phyloP scores from a whole-genome alignment of 2,329 filamentous ascomycete species.

The Chrysosporium queenslandicum region DNA sequence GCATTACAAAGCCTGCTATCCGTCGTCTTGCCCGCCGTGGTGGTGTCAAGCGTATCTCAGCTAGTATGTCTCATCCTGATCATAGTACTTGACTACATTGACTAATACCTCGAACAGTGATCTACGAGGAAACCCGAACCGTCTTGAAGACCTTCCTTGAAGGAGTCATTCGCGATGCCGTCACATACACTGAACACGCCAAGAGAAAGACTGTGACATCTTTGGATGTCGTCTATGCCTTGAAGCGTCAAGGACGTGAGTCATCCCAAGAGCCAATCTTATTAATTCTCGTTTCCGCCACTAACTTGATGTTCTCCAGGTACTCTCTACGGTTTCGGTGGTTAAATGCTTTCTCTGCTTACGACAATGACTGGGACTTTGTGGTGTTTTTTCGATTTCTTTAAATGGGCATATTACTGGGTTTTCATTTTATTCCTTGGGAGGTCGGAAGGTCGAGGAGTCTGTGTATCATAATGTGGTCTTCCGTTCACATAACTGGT shows the following conservation, averaged over 20 bases:
- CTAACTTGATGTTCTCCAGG: slow-evolving; percentile 29
- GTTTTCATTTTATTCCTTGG: slow-evolving; percentile 12
- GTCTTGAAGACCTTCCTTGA: slow-evolving; percentile 78
- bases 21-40: slow-evolving; percentile 97
- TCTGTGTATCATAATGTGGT: slow-evolving; percentile 14
- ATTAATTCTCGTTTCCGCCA: neutral
- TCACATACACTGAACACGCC: slow-evolving; percentile 75
- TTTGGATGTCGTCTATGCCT: slow-evolving; percentile 53
- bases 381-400: slow-evolving; percentile 12
- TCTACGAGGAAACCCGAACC: slow-evolving; percentile 74
- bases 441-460: slow-evolving; percentile 13
- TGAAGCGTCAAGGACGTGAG: slow-evolving; percentile 53
- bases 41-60: slow-evolving; percentile 99
- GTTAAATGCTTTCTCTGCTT: slow-evolving; percentile 46
- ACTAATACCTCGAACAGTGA: slow-evolving; percentile 42
- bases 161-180: slow-evolving; percentile 66
- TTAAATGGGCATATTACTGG: slow-evolving; percentile 14
- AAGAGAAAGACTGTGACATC: slow-evolving; percentile 54
- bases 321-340: slow-evolving; percentile 82
- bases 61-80: slow-evolving; percentile 51
- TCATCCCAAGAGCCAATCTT: slow-evolving; percentile 10
- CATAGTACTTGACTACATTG: neutral
- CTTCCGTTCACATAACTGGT: slow-evolving; percentile 8
- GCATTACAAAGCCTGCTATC: slow-evolving; percentile 97
- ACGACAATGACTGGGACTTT: slow-evolving; percentile 13